These are phyloP conservation scores for Microcyclospora pomicola DNA, from an alignment of 2,329 filamentous ascomycete species.

Conservation along the genomic window DNA sequence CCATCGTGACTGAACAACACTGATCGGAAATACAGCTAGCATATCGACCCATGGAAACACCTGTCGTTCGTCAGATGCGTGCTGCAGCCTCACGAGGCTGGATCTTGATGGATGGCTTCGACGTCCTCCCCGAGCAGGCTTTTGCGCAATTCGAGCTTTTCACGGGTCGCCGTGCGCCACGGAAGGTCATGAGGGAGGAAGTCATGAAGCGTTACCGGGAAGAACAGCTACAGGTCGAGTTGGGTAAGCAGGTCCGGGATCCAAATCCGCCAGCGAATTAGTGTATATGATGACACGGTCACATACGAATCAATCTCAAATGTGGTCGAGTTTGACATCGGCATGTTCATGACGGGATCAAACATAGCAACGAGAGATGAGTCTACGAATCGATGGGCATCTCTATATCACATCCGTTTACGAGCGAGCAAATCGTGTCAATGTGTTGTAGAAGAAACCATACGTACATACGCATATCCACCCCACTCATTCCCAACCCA, in stretches of 20 bases:
- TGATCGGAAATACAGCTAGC: constrained; percentile 27
- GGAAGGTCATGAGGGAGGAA: constrained; percentile 55
- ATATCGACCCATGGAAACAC: constrained; percentile 60
- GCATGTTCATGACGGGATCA: too few species aligned
- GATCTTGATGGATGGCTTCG: constrained; percentile 63
- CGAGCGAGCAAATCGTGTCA: too few species aligned
- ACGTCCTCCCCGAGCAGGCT: constrained; percentile 63
- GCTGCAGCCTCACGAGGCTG: constrained; percentile 47
- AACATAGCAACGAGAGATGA: too few species aligned
- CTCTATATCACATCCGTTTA: too few species aligned
- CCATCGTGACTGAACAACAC: neutral
- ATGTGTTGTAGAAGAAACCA: too few species aligned
- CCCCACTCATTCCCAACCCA: too few species aligned
- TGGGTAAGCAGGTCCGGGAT: neutral
- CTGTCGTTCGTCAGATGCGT: constrained; percentile 54
- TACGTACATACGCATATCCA: too few species aligned
- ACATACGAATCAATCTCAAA: too few species aligned
- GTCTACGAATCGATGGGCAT: too few species aligned
- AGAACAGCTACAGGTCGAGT: constrained; percentile 3
- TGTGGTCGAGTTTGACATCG: too few species aligned
- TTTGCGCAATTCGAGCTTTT: constrained; percentile 74
- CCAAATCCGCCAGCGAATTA: neutral
- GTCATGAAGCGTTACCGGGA: constrained; percentile 30
- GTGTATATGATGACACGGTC: too few species aligned
- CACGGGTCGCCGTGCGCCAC: constrained; percentile 57